A percentile compares a stretch with the other conserved stretches of the same genome.
Conservation (phyloP, 257 asterid genomes). For the Lycium ferocissimum region DNA sequence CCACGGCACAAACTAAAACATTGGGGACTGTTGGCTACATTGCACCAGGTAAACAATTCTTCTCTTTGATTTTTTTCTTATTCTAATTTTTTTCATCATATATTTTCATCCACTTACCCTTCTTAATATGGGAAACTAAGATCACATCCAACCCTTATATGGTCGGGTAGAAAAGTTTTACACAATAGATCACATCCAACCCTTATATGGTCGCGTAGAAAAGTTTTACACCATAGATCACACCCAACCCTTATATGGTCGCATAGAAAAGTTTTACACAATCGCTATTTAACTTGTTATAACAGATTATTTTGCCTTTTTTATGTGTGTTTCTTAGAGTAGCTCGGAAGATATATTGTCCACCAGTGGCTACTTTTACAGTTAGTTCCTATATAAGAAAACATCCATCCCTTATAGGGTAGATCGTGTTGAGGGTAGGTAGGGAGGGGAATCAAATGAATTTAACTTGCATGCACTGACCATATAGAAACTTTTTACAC, state of each 20-base stretch:
- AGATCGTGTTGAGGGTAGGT: too few relatives aligned
- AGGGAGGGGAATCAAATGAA: too few relatives aligned
- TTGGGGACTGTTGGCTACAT: constrained; percentile 52
- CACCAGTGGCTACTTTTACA: too few relatives aligned
- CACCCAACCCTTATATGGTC: not conserved
- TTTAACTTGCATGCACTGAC: too few relatives aligned
- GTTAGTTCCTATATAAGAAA: not conserved
- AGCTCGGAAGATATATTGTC: too few relatives aligned
- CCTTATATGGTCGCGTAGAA: not conserved
- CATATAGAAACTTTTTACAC: too few relatives aligned
- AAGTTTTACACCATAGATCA: too few relatives aligned
- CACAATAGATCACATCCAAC: not conserved
- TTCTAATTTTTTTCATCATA: not conserved
- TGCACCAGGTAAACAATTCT: constrained; percentile 45
- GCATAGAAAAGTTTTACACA: too few relatives aligned
- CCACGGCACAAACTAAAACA: constrained; percentile 40
- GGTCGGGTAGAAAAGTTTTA: too few relatives aligned
- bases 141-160: not conserved
- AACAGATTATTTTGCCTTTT: too few relatives aligned
- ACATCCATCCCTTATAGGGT: not conserved
- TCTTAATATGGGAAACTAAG: not conserved
- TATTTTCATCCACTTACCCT: not conserved
- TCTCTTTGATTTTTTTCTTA: not conserved
- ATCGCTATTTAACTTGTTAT: too few relatives aligned
- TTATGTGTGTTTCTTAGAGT: too few relatives aligned